phyloP scores from a whole-genome alignment of 1,139 yeast genomes.

The Suhomyces bribrorum region DNA sequence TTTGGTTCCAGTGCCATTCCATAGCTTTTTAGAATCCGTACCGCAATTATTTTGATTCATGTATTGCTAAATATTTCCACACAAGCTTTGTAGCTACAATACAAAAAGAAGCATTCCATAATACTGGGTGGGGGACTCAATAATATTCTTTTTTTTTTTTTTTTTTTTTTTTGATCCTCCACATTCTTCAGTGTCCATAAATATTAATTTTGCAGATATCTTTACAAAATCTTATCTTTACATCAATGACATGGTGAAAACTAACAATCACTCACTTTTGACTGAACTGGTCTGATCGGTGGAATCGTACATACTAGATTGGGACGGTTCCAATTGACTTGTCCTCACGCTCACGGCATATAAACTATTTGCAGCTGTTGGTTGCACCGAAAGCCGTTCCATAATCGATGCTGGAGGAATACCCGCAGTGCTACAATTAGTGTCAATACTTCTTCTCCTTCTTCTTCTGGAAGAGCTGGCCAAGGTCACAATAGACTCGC shows the following conservation, averaged over 20 bases:
- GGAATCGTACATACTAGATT: slow-evolving; percentile 19
- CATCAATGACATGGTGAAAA: no score
- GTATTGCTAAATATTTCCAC: no score
- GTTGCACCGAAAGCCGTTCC: slow-evolving; percentile 47
- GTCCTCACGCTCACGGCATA: slow-evolving; percentile 33
- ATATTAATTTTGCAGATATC: no score
- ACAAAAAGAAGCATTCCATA: no score
- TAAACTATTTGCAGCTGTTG: slow-evolving; percentile 31
- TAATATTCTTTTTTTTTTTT: no score
- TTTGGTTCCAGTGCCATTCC: no score
- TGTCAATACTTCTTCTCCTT: slow-evolving; percentile 55
- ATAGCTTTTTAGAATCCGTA: no score
- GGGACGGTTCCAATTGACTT: slow-evolving; percentile 21
- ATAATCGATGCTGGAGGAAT: slow-evolving; percentile 66
- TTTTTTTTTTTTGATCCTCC: no score
- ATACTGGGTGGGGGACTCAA: no score
- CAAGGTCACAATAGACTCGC: slow-evolving; percentile 55
- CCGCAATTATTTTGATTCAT: no score
- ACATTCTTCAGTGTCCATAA: no score
- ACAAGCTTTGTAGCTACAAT: no score
- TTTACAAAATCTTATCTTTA: neutral
- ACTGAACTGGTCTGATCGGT: slow-evolving; percentile 21
- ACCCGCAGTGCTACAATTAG: slow-evolving; percentile 61
- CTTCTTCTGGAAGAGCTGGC: slow-evolving; percentile 53
- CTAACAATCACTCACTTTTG: slow-evolving; percentile 13